phyloP scores from a whole-genome alignment of 169 alveolate species.

The Theileria luwenshuni region DNA sequence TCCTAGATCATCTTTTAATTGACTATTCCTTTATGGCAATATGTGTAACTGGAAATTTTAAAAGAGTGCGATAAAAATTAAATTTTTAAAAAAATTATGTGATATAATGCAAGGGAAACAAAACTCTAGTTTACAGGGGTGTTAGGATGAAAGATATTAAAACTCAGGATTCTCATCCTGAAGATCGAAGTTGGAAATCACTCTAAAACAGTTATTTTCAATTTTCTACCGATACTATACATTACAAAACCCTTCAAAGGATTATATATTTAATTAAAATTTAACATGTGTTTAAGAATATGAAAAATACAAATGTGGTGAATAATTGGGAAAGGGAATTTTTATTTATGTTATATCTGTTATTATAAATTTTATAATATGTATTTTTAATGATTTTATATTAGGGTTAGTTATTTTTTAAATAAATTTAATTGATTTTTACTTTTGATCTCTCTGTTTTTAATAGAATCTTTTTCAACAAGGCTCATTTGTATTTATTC shows the following conservation, averaged over 20 bases:
- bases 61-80: no score
- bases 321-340: constrained; percentile 6
- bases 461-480: neutral
- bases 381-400: neutral
- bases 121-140: no score
- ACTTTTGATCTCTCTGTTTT: neutral
- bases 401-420: neutral
- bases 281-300: neutral
- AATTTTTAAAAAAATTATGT: no score
- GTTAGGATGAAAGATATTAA: no score
- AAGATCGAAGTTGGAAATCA: no score
- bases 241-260: neutral
- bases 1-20: neutral
- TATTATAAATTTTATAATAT: no score
- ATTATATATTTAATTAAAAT: no score
- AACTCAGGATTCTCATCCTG: no score
- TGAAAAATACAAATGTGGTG: constrained; percentile 13
- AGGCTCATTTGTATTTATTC: neutral
- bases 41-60: no score
- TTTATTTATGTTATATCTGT: no score
- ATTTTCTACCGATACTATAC: neutral
- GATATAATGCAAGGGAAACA: no score
- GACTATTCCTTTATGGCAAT: no score
- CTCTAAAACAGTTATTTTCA: neutral
- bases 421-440: neutral